Percentiles rank a stretch among this genome's conserved stretches.
Conservation (phyloP, 2,329 filamentous ascomycete genomes). For the Ophiostoma angusticollis region DNA sequence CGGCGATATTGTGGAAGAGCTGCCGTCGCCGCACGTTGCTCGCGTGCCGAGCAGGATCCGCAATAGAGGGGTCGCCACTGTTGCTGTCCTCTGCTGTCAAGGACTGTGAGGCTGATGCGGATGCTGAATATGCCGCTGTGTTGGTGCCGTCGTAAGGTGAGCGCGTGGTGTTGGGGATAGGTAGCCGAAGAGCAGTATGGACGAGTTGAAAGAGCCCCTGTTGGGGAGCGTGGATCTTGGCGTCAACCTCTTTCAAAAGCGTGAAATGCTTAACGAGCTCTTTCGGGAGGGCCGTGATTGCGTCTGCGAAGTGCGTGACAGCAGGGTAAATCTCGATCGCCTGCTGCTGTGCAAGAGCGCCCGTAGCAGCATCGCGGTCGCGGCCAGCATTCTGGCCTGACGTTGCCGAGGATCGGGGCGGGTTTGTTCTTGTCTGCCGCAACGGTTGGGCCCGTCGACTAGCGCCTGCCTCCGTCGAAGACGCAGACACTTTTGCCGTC, state of each 20-base stretch:
- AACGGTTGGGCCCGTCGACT: conserved; percentile 20
- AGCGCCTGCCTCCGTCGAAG: conserved; percentile 30
- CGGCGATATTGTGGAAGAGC: conserved; percentile 65
- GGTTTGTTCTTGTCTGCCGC: conserved; percentile 35
- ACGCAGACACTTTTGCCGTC: conserved; percentile 34
- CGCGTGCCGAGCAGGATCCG: conserved; percentile 31
- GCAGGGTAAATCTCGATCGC: conserved; percentile 55
- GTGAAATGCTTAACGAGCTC: conserved; percentile 95
- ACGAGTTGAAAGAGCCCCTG: conserved; percentile 68
- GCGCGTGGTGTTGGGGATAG: conserved; percentile 31
- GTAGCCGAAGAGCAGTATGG: conserved; percentile 44
- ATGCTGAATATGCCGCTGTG: conserved; percentile 15
- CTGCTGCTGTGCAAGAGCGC: conserved; percentile 35
- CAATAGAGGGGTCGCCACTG: conserved; percentile 20
- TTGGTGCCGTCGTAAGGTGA: conserved; percentile 31
- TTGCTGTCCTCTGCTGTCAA: conserved; percentile 39
- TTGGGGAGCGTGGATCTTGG: conserved; percentile 84
- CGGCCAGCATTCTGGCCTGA: conserved; percentile 21
- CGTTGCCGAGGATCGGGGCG: conserved; percentile 40
- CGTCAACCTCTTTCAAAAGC: conserved; percentile 91
- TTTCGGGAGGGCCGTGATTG: conserved; percentile 81
- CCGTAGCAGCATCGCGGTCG: conserved; percentile 29
- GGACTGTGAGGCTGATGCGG: conserved; percentile 31
- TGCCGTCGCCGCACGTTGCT: conserved; percentile 54
- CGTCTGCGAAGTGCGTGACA: conserved; percentile 71